phyloP scores from a whole-genome alignment of 495 filamentous ascomycete species.

The Annulohypoxylon moriforme region DNA sequence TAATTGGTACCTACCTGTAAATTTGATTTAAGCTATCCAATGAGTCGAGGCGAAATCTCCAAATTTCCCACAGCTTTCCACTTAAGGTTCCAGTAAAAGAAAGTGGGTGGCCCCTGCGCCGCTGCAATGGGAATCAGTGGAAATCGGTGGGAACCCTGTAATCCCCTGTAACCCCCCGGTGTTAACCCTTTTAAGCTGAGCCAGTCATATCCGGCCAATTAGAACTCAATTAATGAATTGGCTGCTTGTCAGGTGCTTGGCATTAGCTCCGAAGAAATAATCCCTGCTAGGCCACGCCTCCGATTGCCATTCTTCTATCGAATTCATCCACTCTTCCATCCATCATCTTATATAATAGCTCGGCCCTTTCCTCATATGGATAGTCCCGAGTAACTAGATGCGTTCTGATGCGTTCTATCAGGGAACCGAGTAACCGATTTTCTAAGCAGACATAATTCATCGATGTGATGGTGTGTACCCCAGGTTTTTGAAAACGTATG shows the following conservation, averaged over 20 bases:
- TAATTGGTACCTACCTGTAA: neutral
- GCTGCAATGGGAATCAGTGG: conserved; percentile 34
- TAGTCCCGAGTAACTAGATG: conserved; percentile 16
- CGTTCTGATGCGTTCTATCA: conserved; percentile 1
- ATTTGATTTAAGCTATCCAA: conserved; percentile 28
- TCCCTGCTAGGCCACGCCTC: conserved; percentile 38
- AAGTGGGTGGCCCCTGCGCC: conserved; percentile 16
- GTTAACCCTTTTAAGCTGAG: conserved; percentile 37
- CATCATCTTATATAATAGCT: neutral
- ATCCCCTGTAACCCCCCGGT: neutral
- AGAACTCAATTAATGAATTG: conserved; percentile 24
- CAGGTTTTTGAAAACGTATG: neutral
- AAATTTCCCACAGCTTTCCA: conserved; percentile 27
- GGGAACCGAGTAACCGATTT: conserved; percentile 2
- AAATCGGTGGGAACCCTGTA: neutral
- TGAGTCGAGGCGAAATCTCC: conserved; percentile 15
- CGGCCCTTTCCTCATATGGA: conserved; percentile 15
- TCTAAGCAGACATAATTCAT: neutral
- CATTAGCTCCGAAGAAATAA: conserved; percentile 1
- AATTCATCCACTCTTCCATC: conserved; percentile 12
- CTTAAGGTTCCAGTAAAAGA: neutral
- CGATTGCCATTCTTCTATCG: conserved; percentile 26
- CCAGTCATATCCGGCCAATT: conserved; percentile 41
- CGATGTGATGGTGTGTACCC: neutral
- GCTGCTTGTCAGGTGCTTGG: conserved; percentile 22